These are phyloP conservation scores for Metarhizium anisopliae DNA, from an alignment of 2,329 filamentous ascomycete species.

Conservation along the genomic window DNA sequence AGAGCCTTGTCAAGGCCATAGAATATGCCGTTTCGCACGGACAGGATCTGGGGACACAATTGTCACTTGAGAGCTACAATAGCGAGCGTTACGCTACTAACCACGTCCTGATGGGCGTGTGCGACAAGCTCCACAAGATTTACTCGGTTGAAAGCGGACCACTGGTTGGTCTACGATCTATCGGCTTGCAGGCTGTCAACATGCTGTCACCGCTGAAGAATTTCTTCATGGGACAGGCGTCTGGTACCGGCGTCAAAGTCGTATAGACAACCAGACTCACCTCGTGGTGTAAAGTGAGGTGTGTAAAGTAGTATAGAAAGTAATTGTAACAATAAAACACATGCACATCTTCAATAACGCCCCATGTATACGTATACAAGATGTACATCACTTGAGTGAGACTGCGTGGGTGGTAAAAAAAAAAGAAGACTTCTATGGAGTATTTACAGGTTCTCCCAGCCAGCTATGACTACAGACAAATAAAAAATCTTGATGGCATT, in stretches of 20 bases:
- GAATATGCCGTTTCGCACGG: constrained; percentile 71
- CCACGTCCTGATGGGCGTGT: constrained; percentile 67
- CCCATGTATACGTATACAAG: not conserved
- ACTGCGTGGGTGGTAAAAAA: constrained; percentile 8
- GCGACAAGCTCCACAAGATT: constrained; percentile 86
- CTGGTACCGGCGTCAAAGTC: constrained; percentile 43
- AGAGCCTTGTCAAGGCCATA: constrained; percentile 66
- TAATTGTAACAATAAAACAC: not conserved
- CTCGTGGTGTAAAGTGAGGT: not conserved
- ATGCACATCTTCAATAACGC: not conserved
- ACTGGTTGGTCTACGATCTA: constrained; percentile 67
- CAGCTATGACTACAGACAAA: constrained; percentile 34
- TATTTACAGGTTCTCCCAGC: constrained; percentile 28
- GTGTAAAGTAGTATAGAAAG: not conserved
- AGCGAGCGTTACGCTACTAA: constrained; percentile 76
- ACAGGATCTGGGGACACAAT: constrained; percentile 72
- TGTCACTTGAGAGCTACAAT: constrained; percentile 75
- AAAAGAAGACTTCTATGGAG: constrained; percentile 21
- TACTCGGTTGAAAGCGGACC: constrained; percentile 77
- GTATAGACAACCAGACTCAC: constrained; percentile 13
- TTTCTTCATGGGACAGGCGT: constrained; percentile 73
- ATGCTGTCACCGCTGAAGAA: constrained; percentile 66
- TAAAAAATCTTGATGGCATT: constrained; percentile 21
- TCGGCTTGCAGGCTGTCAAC: constrained; percentile 71
- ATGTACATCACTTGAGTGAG: not conserved